phyloP scores from a whole-genome alignment of 164 flowering plant genomes.

The Tinospora cordifolia region DNA sequence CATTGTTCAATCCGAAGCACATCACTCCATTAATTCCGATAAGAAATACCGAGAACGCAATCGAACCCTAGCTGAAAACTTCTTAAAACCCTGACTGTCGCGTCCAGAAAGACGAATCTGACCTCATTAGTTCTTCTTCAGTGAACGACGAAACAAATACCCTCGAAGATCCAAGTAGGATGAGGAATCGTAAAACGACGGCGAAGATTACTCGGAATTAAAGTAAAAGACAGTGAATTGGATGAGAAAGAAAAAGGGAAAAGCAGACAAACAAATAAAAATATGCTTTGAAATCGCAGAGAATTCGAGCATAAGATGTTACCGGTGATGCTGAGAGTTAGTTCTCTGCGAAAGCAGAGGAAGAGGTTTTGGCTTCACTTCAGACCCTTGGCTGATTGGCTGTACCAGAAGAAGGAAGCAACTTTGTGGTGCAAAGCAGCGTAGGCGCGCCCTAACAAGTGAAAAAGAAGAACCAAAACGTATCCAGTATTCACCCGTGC shows the following conservation, averaged over 20 bases:
- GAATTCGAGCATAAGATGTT: background rate
- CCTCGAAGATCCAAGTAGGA: background rate
- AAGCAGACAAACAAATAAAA: background rate
- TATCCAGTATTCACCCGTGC: background rate
- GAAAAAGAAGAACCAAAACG: background rate
- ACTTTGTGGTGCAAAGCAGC: too few relatives aligned
- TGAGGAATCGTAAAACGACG: background rate
- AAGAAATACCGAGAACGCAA: background rate
- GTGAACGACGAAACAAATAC: background rate
- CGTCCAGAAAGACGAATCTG: background rate
- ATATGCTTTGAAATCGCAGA: background rate
- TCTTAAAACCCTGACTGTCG: background rate
- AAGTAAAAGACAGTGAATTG: background rate
- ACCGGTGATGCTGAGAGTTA: background rate
- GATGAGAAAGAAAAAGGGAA: background rate
- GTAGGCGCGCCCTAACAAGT: too few relatives aligned
- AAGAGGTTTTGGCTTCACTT: background rate
- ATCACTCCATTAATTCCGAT: background rate
- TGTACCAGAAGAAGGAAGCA: background rate
- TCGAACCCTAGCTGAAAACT: constrained; percentile 1
- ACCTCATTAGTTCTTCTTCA: background rate
- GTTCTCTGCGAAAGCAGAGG: background rate
- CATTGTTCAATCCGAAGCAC: background rate
- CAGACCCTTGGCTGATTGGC: background rate
- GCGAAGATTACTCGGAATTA: too few relatives aligned